Conservation (phyloP, 768 basidiomycete species). For the Roridomyces roridus region DNA sequence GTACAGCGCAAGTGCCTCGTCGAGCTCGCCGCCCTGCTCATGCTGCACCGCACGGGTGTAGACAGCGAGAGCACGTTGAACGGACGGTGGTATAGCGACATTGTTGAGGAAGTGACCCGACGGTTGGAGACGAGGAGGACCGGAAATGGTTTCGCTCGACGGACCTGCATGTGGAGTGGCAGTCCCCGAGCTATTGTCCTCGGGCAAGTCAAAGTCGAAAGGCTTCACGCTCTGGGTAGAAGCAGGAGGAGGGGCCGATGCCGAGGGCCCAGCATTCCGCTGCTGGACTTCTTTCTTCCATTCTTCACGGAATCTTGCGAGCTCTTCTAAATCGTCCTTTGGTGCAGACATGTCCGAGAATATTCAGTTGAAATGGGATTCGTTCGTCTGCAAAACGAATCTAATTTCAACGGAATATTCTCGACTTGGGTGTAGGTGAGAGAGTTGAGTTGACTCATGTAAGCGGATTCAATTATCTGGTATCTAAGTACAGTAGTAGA, state of each 20-base stretch:
- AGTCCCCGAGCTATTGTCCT: conserved; percentile 10
- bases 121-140: conserved; percentile 14
- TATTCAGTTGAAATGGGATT: too few relatives aligned
- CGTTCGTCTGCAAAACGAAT: too few relatives aligned
- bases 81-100: conserved; percentile 33
- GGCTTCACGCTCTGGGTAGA: too few relatives aligned
- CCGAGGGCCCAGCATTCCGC: conserved; percentile 11
- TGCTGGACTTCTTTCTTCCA: conserved; percentile 72
- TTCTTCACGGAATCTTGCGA: conserved; percentile 71
- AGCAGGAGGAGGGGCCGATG: not conserved
- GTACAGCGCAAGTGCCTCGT: conserved; percentile 79
- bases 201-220: conserved; percentile 12
- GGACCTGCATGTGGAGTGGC: conserved; percentile 21
- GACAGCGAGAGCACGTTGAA: conserved; percentile 60
- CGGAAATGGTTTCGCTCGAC: conserved; percentile 25
- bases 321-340: conserved; percentile 47
- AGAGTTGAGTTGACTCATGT: too few relatives aligned
- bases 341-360: conserved; percentile 1
- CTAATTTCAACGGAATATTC: too few relatives aligned
- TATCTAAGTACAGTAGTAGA: not conserved
- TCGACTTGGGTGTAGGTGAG: too few relatives aligned
- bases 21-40: conserved; percentile 77
- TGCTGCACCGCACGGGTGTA: conserved; percentile 75
- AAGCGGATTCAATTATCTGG: too few relatives aligned
- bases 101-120: conserved; percentile 17